Evolutionary conservation across 176 grass and related monocot genomes (phyloP).

Genomic region (Triticum aestivum): IWGSC_CS_RefSeq_v2.1 NC_057795.1:258483577-258484076

Average conservation of each 20-base stretch:
- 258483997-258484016: too few species aligned
- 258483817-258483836: slow-evolving; percentile 41
- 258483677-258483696: neutral
- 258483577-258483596: neutral
- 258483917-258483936: too few species aligned
- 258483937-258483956: too few species aligned
- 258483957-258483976: too few species aligned
- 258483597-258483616: neutral
- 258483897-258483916: too few species aligned
- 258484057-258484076: too few species aligned
- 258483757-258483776: slow-evolving; percentile 93
- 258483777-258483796: slow-evolving; percentile 70
- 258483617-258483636: neutral
- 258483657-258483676: neutral
- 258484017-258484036: too few species aligned
- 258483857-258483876: too few species aligned
- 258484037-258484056: too few species aligned
- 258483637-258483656: neutral
- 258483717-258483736: slow-evolving; percentile 81
- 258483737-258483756: slow-evolving; percentile 89
- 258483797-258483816: slow-evolving; percentile 84
- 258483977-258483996: too few species aligned
- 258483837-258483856: too few species aligned
- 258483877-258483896: too few species aligned
- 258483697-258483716: slow-evolving; percentile 39